Base-by-base conservation (phyloP, 2,329 filamentous ascomycete species). In the Phaeosphaeria sp. region DNA sequence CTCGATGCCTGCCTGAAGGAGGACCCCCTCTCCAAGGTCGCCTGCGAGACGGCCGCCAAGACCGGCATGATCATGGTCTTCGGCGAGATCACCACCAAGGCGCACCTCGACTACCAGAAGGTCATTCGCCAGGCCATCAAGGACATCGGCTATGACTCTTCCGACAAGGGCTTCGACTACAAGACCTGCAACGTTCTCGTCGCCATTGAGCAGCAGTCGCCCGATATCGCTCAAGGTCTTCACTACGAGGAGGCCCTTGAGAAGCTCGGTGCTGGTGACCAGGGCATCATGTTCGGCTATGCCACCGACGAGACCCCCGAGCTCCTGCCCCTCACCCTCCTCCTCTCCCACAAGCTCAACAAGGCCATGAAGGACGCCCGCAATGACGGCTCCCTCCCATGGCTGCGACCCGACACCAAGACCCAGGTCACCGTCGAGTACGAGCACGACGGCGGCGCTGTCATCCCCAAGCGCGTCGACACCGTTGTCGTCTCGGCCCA, bases 201-300 rank as follows among this genome's bases (percentile, higher is more conserved):
- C 74, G 95, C 94, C 83, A 97, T 99, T 81, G 95, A 99, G 89
- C 89, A 99, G 85, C 95, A 99, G 84, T 98, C 94, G 60, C 91
- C 94, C 76, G 95, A 99, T 82, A 99, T 99, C 77, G 95, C 95
- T 72, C 95, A 98, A 85, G 95, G 95, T 87, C 92, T 99, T 56
- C 92, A 98, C 87, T 96, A 96, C 81, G 95, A 99, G 69, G 87
- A 97, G 86, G 93, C 92, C 70, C 90, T 99, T 49, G 95, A 99
- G 89, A 90, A 96, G 84, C 90, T 99, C 67, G 95, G 95, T 82
- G 95, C 95, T 64, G 95, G 95, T 90, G 95, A 99, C 83, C 95
- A 99, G 87, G 95, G 95, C 86, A 97, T 99, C 87, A 99, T 99
- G 95, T 99, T 99, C 83, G 95, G 95, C 75, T 99, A 99, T 87